A percentile compares a stretch with the other conserved stretches of the same genome.
phyloP scores from a whole-genome alignment of 345 rosid species.

The Murraya paniculata region DNA sequence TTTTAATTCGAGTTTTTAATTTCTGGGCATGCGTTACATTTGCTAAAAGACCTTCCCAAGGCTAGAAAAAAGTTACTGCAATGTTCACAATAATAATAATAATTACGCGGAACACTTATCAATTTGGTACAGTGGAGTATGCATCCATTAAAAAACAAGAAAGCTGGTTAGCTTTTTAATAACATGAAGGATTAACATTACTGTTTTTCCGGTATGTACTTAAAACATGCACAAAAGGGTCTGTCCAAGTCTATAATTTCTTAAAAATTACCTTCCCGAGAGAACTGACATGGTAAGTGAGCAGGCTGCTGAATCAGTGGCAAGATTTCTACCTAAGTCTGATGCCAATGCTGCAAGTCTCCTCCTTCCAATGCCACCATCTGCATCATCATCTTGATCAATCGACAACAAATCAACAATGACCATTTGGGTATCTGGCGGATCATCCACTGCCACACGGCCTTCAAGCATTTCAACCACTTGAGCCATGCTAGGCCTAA shows the following conservation, averaged over 20 bases:
- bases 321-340: constrained; percentile 15
- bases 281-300: constrained; percentile 55
- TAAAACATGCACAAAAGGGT: neutral
- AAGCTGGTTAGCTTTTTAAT: neutral
- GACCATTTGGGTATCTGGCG: constrained; percentile 67
- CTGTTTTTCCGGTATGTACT: neutral
- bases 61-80: no score
- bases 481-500: constrained; percentile 62
- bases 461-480: constrained; percentile 92
- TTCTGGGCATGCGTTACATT: no score
- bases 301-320: constrained; percentile 22
- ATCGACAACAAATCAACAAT: constrained; percentile 60
- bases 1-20: no score
- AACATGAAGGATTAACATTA: neutral
- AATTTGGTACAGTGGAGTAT: neutral
- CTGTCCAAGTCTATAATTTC: no score
- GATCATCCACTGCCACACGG: constrained; percentile 51
- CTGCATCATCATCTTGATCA: constrained; percentile 33
- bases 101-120: neutral
- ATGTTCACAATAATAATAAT: no score
- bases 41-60: no score
- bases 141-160: neutral
- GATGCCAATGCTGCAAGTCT: constrained; percentile 22
- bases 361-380: neutral
- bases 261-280: constrained; percentile 50